Evolutionary conservation across 2,329 filamentous ascomycete species (phyloP).

Genomic region (Neoscytalidium dimidiatum): DNA sequence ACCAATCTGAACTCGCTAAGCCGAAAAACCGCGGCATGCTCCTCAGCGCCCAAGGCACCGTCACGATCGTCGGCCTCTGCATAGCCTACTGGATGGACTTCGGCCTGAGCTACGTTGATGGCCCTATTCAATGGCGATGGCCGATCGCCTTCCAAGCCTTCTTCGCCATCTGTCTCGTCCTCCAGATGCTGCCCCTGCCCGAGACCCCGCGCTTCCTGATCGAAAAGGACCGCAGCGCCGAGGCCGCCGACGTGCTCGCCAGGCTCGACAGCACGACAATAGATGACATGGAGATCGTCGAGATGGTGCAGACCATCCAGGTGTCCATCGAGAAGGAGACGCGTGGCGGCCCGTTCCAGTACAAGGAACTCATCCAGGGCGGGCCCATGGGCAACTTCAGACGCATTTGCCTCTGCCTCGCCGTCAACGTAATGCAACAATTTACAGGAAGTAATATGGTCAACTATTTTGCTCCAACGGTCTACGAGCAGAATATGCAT

Average conservation of each 20-base stretch:
- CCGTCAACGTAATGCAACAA: slow-evolving; percentile 40
- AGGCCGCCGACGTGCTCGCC: slow-evolving; percentile 25
- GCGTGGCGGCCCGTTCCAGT: slow-evolving; percentile 36
- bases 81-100: slow-evolving; percentile 50
- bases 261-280: neutral
- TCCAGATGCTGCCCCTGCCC: slow-evolving; percentile 46
- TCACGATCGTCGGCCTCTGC: slow-evolving; percentile 50
- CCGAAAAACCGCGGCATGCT: slow-evolving; percentile 47
- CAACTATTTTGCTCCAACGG: slow-evolving; percentile 44
- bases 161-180: slow-evolving; percentile 57
- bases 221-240: slow-evolving; percentile 34
- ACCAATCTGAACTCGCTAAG: slow-evolving; percentile 40
- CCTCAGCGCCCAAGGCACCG: slow-evolving; percentile 53
- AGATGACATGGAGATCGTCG: slow-evolving; percentile 26
- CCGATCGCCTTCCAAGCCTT: slow-evolving; percentile 60
- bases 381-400: slow-evolving; percentile 34
- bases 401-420: slow-evolving; percentile 35
- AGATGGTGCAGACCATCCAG: slow-evolving; percentile 41
- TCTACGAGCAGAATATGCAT: slow-evolving; percentile 43
- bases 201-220: slow-evolving; percentile 42
- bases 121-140: slow-evolving; percentile 39
- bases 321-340: slow-evolving; percentile 32
- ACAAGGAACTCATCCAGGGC: slow-evolving; percentile 38
- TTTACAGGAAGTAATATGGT: slow-evolving; percentile 42
- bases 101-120: neutral